These are phyloP conservation scores for Sphagnum contortum DNA, from an alignment of 225 moss, liverwort and hornwort species.

Conservation along the genomic window DNA sequence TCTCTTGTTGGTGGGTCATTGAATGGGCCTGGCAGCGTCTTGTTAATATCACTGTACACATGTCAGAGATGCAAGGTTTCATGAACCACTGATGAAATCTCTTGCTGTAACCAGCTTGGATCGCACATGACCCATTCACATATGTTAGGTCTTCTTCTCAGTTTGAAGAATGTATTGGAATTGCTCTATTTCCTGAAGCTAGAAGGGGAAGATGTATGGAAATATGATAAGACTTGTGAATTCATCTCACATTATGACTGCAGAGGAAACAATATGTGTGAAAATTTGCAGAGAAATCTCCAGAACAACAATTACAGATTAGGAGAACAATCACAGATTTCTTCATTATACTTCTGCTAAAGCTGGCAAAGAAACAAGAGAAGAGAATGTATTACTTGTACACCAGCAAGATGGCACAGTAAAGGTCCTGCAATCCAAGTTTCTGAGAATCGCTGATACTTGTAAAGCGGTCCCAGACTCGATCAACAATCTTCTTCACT, in stretches of 20 bases:
- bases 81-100: no score
- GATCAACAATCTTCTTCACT: conserved; percentile 61
- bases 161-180: no score
- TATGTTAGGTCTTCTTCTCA: no score
- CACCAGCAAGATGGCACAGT: conserved; percentile 77
- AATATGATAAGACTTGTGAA: background rate
- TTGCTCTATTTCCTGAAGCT: background rate
- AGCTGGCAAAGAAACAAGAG: no score
- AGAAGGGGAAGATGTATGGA: background rate
- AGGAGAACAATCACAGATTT: background rate
- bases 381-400: conserved; percentile 58
- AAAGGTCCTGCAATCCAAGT: conserved; percentile 61
- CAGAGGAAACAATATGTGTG: no score
- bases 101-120: background rate
- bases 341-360: no score
- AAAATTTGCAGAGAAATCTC: no score
- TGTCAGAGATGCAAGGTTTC: background rate
- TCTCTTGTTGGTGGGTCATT: conserved; percentile 78
- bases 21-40: conserved; percentile 67
- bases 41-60: conserved; percentile 76
- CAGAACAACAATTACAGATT: background rate
- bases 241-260: no score
- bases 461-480: conserved; percentile 61
- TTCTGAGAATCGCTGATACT: conserved; percentile 35
- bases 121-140: no score